A percentile compares a stretch with the other conserved stretches of the same genome.
These are phyloP conservation scores for Fusarium subglutinans DNA, from an alignment of 2,329 filamentous ascomycete species.

Conservation along the genomic window DNA sequence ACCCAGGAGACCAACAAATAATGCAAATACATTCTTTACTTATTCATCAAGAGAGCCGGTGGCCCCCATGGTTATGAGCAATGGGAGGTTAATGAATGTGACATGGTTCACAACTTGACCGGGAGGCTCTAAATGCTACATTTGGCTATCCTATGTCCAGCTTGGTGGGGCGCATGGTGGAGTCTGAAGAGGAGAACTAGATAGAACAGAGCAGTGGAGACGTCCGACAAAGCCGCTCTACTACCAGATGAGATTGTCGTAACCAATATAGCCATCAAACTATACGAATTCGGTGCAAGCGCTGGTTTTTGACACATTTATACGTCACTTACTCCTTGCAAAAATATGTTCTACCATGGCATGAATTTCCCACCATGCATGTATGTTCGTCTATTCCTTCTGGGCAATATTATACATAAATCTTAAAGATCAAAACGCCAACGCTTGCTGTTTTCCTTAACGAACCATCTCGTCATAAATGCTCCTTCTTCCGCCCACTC, in stretches of 20 bases:
- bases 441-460: constrained; percentile 47
- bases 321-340: rapidly evolving
- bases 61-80: no score
- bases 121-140: no score
- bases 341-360: rapidly evolving
- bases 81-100: rapidly evolving
- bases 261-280: no score
- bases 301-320: not conserved
- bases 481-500: constrained; percentile 45
- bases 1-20: no score
- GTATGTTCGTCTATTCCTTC: no score
- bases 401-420: not conserved
- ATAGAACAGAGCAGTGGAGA: no score
- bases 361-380: rapidly evolving
- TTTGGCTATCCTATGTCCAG: no score
- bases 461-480: constrained; percentile 46
- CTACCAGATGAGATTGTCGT: rapidly evolving
- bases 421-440: constrained; percentile 39
- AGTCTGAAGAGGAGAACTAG: no score
- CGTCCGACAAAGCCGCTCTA: rapidly evolving
- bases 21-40: no score
- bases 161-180: rapidly evolving
- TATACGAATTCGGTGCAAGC: no score
- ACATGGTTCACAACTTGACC: no score
- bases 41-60: rapidly evolving